Conservation (phyloP, 2,329 filamentous ascomycete species). For the Cladosporium sp. region DNA sequence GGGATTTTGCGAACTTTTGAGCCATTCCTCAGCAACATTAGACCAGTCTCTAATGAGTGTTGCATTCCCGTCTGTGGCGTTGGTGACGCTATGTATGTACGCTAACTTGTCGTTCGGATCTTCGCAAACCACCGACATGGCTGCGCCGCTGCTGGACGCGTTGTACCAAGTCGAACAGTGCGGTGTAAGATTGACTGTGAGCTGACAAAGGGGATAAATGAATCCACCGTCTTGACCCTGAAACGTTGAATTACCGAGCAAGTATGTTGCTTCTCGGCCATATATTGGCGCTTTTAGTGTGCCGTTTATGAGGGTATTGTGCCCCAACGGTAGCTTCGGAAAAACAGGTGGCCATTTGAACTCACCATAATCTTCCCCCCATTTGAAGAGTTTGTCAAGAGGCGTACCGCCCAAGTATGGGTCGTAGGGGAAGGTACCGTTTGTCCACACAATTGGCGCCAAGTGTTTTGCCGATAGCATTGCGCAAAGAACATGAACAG, state of each 20-base stretch:
- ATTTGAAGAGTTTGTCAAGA: slow-evolving; percentile 58
- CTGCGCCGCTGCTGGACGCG: slow-evolving; percentile 49
- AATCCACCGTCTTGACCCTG: slow-evolving; percentile 34
- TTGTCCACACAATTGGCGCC: slow-evolving; percentile 36
- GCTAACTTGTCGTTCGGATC: slow-evolving; percentile 50
- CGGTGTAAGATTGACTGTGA: slow-evolving; percentile 60
- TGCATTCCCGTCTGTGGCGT: slow-evolving; percentile 52
- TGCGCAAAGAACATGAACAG: slow-evolving; percentile 68
- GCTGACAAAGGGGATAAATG: slow-evolving; percentile 62
- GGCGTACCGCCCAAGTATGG: slow-evolving; percentile 8
- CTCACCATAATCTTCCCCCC: slow-evolving; percentile 50
- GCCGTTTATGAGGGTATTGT: slow-evolving; percentile 63
- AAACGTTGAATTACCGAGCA: slow-evolving; percentile 46
- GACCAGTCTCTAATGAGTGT: slow-evolving; percentile 39
- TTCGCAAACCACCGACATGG: slow-evolving; percentile 59
- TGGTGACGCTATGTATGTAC: slow-evolving; percentile 50
- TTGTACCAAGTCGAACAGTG: slow-evolving; percentile 60
- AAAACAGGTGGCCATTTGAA: slow-evolving; percentile 37
- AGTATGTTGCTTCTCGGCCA: slow-evolving; percentile 57
- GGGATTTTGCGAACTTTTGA: background rate
- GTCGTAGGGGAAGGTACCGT: slow-evolving; percentile 8
- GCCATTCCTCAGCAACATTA: slow-evolving; percentile 41
- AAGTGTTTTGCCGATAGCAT: slow-evolving; percentile 60
- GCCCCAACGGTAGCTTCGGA: slow-evolving; percentile 52
- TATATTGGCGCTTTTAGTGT: slow-evolving; percentile 27